Conservation (phyloP, 306 rosid genomes). For the Senna tora region DNA sequence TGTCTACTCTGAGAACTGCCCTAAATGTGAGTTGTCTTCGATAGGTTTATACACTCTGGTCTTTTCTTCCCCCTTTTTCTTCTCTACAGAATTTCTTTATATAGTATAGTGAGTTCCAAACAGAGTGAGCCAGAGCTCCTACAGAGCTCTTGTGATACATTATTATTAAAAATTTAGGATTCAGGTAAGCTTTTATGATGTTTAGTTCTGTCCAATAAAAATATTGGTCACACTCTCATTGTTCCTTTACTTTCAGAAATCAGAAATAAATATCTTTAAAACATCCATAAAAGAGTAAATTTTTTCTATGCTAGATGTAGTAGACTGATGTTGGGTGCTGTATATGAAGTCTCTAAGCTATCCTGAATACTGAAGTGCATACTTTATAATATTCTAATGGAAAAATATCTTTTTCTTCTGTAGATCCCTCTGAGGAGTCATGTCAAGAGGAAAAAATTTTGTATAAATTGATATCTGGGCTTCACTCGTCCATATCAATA, state of each 20-base stretch:
- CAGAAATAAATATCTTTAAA: slow-evolving; percentile 21
- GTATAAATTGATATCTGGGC: slow-evolving; percentile 97
- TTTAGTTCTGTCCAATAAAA: slow-evolving; percentile 16
- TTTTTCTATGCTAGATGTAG: slow-evolving; percentile 17
- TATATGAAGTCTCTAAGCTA: slow-evolving; percentile 28
- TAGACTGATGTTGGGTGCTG: slow-evolving; percentile 10
- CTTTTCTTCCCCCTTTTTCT: neutral
- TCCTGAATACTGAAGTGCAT: slow-evolving; percentile 16
- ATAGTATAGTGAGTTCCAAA: neutral
- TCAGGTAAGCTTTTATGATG: neutral
- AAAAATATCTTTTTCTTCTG: slow-evolving; percentile 24
- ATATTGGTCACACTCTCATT: slow-evolving; percentile 8
- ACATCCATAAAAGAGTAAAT: slow-evolving; percentile 1
- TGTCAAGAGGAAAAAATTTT: slow-evolving; percentile 88
- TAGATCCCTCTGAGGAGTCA: slow-evolving; percentile 80
- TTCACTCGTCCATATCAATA: slow-evolving; percentile 93
- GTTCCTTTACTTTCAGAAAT: slow-evolving; percentile 18
- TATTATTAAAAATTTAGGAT: neutral
- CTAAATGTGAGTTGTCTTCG: slow-evolving; percentile 70
- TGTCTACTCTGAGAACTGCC: slow-evolving; percentile 91
- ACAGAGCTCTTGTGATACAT: neutral
- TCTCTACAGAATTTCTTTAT: neutral
- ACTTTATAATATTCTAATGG: slow-evolving; percentile 4
- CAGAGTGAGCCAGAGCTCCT: neutral
- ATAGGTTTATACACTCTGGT: slow-evolving; percentile 6